These are phyloP conservation scores for Musa itinerans DNA, from an alignment of 176 grass and related monocot genomes.

Conservation along the genomic window DNA sequence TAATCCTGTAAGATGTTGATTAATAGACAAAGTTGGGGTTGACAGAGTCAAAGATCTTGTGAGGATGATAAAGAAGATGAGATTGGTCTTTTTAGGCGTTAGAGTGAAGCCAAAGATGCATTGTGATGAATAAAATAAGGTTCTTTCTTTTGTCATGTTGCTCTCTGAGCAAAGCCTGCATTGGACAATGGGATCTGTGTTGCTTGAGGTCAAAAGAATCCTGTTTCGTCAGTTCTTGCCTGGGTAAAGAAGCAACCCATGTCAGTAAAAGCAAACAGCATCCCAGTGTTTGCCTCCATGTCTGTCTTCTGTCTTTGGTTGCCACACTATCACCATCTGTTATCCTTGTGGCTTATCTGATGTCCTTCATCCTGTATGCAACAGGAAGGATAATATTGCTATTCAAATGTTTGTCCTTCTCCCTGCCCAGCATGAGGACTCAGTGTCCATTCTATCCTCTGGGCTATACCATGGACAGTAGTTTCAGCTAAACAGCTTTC, in stretches of 20 bases:
- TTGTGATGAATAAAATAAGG: background rate
- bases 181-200: constrained; percentile 26
- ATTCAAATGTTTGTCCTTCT: background rate
- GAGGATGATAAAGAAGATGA: background rate
- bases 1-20: no score
- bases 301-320: background rate
- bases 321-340: background rate
- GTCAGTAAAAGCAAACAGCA: constrained; percentile 11
- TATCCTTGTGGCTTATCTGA: background rate
- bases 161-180: constrained; percentile 30
- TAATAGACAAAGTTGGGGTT: background rate
- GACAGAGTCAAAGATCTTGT: background rate
- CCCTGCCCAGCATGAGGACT: no score
- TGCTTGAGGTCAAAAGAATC: constrained; percentile 55
- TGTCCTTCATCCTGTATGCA: background rate
- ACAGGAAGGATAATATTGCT: background rate
- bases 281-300: background rate
- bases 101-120: background rate
- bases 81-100: background rate
- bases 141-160: constrained; percentile 23
- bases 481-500: no score
- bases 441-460: background rate
- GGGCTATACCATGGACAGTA: no score
- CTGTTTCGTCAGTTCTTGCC: constrained; percentile 38
- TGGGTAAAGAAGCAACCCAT: constrained; percentile 10